Evolutionary conservation across 1,284 basidiomycete genomes (phyloP).

Genomic region (Ganoderma sinense): DNA sequence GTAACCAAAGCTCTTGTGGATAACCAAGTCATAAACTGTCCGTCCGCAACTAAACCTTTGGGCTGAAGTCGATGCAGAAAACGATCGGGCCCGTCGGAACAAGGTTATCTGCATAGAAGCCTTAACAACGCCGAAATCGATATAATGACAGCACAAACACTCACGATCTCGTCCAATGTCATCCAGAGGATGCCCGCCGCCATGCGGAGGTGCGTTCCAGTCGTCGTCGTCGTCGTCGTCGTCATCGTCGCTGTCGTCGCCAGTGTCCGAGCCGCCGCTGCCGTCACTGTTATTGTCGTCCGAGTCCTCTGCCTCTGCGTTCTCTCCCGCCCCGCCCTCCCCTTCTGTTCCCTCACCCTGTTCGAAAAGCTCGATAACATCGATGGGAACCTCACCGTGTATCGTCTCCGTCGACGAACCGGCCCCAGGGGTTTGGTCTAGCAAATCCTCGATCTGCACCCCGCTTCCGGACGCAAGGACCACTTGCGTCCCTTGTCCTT

Average conservation of each 20-base stretch:
- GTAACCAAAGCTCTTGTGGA: background rate
- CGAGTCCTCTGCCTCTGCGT: slow-evolving; percentile 3
- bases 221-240: background rate
- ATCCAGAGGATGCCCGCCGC: background rate
- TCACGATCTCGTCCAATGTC: slow-evolving; percentile 14
- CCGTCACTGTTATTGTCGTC: slow-evolving; percentile 15
- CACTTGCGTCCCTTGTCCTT: slow-evolving; percentile 4
- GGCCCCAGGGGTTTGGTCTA: background rate
- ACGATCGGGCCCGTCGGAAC: slow-evolving; percentile 21
- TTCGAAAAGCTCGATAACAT: background rate
- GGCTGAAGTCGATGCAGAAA: slow-evolving; percentile 31
- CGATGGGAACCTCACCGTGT: background rate
- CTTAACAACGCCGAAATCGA: background rate
- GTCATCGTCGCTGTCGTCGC: background rate
- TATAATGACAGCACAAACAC: background rate
- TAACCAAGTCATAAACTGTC: background rate
- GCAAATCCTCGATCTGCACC: background rate
- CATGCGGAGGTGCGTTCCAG: background rate
- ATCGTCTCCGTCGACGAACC: slow-evolving; percentile 1
- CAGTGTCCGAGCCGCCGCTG: slow-evolving; percentile 9
- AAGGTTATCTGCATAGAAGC: background rate
- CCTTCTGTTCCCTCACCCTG: slow-evolving; percentile 15
- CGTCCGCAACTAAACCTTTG: background rate
- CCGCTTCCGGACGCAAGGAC: background rate
- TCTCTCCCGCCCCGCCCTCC: slow-evolving; percentile 16